phyloP scores from a whole-genome alignment of 2,329 filamentous ascomycete genomes.

The Nemania sp. region DNA sequence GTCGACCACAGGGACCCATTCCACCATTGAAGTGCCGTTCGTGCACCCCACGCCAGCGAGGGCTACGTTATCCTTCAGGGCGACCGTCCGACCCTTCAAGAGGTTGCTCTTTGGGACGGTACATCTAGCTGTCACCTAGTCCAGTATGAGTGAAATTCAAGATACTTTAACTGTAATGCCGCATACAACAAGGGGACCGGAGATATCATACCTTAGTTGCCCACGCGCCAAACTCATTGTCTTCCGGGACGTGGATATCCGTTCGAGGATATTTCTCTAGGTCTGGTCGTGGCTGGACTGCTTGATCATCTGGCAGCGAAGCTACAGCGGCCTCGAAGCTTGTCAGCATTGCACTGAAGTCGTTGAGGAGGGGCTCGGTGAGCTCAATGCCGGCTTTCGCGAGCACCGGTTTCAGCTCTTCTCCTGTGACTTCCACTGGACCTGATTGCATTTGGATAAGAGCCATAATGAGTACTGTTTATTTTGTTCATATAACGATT shows the following conservation, averaged over 20 bases:
- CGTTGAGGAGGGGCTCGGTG: conserved; percentile 33
- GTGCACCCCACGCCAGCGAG: conserved; percentile 59
- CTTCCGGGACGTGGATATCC: conserved; percentile 44
- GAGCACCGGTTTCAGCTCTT: conserved; percentile 42
- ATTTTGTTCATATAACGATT: not conserved
- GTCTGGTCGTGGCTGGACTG: conserved; percentile 43
- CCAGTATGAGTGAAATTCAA: not conserved
- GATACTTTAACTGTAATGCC: not conserved
- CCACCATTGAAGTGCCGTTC: conserved; percentile 56
- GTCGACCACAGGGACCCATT: conserved; percentile 56
- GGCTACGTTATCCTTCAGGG: conserved; percentile 62
- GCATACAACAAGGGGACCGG: not conserved
- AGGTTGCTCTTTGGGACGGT: conserved; percentile 40
- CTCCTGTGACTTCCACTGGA: conserved; percentile 26
- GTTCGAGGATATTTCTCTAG: conserved; percentile 47
- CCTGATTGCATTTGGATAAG: conserved; percentile 27
- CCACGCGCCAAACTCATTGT: conserved; percentile 45
- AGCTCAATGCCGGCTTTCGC: conserved; percentile 43
- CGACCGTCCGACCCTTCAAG: conserved; percentile 57
- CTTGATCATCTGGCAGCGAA: conserved; percentile 42
- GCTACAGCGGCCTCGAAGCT: conserved; percentile 42
- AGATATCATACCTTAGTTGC: conserved; percentile 42
- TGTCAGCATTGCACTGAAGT: conserved; percentile 42
- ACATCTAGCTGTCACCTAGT: conserved; percentile 44
- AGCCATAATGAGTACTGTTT: conserved; percentile 37